Base-by-base conservation (phyloP, 2,329 filamentous ascomycete species). In the Leptographium wingfieldii region DNA sequence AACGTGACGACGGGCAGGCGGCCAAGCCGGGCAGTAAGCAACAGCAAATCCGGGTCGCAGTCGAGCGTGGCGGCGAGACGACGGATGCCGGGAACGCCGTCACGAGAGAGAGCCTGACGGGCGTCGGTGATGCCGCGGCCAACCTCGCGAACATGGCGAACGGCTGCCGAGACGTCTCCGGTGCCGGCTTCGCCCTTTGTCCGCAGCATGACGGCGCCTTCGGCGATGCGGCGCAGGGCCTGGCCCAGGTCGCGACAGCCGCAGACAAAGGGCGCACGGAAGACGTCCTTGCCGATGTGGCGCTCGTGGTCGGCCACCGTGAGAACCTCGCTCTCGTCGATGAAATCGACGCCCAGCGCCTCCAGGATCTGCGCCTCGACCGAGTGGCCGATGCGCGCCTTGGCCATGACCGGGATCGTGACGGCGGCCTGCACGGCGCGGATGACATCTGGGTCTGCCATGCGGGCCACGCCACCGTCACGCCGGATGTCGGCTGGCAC, bases 331-430 rank as follows among this genome's bases (percentile, higher is more conserved):
- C 87, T 92, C 78, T 99, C 94, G 75, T 99, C 92, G 67, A 99
- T 94, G 79, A 96, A 99, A 79, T 99, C 94, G 68, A 97, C 88
- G 63, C 90, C 92, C 59, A 97, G 85, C 61, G 90, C 85, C 80
- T 97, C 89, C 70, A 99, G 88, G 76, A 99, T 95, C 86, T 92
- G 92, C 78, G 92, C 96, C 79, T 99, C 94, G 68, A 96, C 92
- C 67, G 96, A 92, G 77, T 99, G 94, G 46, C 94, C 94, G 71
- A 97, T 99, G 71, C 94, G 84, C 29, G 92, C 92, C 78, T 99
- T 99, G 65, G 94, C 94, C 94, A 99, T 97, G 73, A 99, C 94
- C 67, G 94, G 94, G 68, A 97, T 96, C 59, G 92, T 97, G 55
- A 97, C 94, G 49, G 91, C 86, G 3, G 81, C 84, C 84, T 96